phyloP scores from a whole-genome alignment of 2,329 filamentous ascomycete genomes.

The Hymenoscyphus fructigenus region DNA sequence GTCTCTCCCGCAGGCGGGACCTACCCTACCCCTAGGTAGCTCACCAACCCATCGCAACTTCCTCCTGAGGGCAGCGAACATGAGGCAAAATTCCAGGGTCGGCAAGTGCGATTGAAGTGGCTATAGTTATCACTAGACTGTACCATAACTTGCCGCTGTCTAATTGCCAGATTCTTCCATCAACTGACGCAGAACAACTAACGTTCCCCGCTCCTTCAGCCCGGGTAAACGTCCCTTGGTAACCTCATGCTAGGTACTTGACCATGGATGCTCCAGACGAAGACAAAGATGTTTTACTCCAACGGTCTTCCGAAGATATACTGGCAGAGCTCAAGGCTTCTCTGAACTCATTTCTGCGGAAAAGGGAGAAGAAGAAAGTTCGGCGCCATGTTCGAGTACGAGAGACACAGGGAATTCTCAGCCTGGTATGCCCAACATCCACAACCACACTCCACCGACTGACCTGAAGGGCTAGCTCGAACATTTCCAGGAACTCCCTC shows the following conservation, averaged over 20 bases:
- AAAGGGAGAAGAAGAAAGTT: slow-evolving; percentile 44
- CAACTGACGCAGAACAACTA: neutral
- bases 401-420: slow-evolving; percentile 50
- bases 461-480: slow-evolving; percentile 56
- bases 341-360: slow-evolving; percentile 52
- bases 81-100: no score
- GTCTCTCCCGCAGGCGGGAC: no score
- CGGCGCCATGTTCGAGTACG: slow-evolving; percentile 50
- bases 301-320: slow-evolving; percentile 58
- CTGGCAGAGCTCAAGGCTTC: slow-evolving; percentile 57
- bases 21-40: no score
- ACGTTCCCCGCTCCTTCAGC: neutral
- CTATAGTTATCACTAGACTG: no score
- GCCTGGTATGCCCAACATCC: slow-evolving; percentile 39
- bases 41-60: no score
- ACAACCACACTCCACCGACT: slow-evolving; percentile 17
- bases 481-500: slow-evolving; percentile 91
- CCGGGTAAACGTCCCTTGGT: neutral
- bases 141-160: no score
- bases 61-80: no score
- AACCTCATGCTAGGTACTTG: neutral
- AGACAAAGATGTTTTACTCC: slow-evolving; percentile 61
- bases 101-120: no score
- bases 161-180: neutral
- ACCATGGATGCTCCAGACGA: slow-evolving; percentile 10